A percentile compares a stretch with the other conserved stretches of the same genome.
These are phyloP conservation scores for Sphaerulina musiva DNA, from an alignment of 2,329 filamentous ascomycete species.

Conservation along the genomic window DNA sequence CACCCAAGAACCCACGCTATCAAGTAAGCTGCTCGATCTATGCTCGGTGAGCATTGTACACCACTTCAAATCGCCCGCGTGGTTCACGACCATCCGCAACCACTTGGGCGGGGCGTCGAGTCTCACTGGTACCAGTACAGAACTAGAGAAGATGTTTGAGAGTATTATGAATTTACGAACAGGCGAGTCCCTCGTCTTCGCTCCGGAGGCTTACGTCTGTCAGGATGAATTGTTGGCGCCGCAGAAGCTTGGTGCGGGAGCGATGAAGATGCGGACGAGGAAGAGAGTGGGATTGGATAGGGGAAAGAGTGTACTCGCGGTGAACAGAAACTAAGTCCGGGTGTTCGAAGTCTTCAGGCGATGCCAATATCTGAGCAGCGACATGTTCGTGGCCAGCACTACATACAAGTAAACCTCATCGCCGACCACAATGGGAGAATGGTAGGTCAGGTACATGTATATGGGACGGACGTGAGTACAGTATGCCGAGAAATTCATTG, in stretches of 20 bases:
- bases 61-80: slow-evolving; percentile 61
- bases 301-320: slow-evolving; percentile 27
- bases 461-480: too few relatives aligned
- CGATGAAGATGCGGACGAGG: slow-evolving; percentile 28
- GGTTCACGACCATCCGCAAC: slow-evolving; percentile 46
- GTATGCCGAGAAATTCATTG: too few relatives aligned
- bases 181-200: slow-evolving; percentile 33
- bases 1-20: slow-evolving; percentile 71
- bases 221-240: slow-evolving; percentile 12
- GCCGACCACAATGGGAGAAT: too few relatives aligned
- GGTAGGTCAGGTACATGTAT: too few relatives aligned
- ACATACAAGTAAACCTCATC: too few relatives aligned
- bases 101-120: slow-evolving; percentile 44
- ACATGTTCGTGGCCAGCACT: too few relatives aligned
- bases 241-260: slow-evolving; percentile 21
- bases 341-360: too few relatives aligned
- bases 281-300: slow-evolving; percentile 26
- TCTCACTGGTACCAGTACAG: slow-evolving; percentile 6
- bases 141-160: slow-evolving; percentile 22
- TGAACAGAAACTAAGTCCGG: too few relatives aligned
- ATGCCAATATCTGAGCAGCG: too few relatives aligned
- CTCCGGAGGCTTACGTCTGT: slow-evolving; percentile 26
- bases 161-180: slow-evolving; percentile 27
- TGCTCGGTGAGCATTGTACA: slow-evolving; percentile 68
- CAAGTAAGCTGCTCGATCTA: slow-evolving; percentile 60